Evolutionary conservation across 192 early-diverging fungal species (phyloP), one percentile per base, ranked within the genome.

Genomic region (Nowakowskiella sp.): DNA sequence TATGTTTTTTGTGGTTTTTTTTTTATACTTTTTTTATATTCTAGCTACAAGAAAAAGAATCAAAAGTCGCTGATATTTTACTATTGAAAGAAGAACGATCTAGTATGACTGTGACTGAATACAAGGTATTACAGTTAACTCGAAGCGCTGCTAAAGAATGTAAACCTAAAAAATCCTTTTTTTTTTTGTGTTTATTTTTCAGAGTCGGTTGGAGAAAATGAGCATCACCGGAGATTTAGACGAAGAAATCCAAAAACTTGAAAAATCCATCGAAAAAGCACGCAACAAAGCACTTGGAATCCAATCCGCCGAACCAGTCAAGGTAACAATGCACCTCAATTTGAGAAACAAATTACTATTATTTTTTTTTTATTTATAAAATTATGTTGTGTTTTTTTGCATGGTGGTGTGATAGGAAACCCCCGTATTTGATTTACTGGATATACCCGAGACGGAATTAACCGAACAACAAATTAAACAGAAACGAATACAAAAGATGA

Each of bases 231-330:
- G 67, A 0, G 89, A 92, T 32, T 62, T 92, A 50, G 81, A 86
- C 33, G 74, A 78, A 6, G 78, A 76, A 2, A 86, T 92, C 39
- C 78, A 86, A 27, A 81, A 73, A 31, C 64, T 80, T 0, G 84
- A 89, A 47, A 66, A 68, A 27, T 63, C 76, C 0, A 83, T 94
- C 36, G 73, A 70, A 19, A 71, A 80, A 23, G 85, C 87, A 0
- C 69, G 83, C 29, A 91, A 89, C 63, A 86, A 85, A 52, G 82
- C 87, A 49, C 66, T 87, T 3, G 91, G 91, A 1, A 81, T 85
- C 42, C 87, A 87, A 32, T 84, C 88, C 39, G 67, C 73, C 16
- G 28, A 24, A n/a, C 88, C 90, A 49, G 86, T 71, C 31, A 81
- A 80, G 65, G 74, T 76, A 16, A n/a, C n/a, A n/a, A n/a, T 10